Evolutionary conservation across 768 basidiomycete species (phyloP).

Genomic region (Psilocybe subaeruginosa): DNA sequence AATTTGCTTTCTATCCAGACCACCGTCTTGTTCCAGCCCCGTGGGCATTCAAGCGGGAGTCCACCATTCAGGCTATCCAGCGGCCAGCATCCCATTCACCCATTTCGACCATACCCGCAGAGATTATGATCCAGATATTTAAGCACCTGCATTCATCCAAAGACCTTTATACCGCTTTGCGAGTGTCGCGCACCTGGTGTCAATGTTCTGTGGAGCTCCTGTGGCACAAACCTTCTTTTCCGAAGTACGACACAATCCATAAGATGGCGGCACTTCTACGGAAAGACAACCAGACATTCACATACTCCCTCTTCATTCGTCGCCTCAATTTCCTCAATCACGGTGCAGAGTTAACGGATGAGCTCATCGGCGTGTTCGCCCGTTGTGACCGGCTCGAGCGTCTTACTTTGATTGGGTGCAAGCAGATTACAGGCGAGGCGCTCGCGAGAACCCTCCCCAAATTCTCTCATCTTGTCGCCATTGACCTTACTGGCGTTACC

Average conservation of each 20-base stretch:
- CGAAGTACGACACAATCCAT: conserved; percentile 68
- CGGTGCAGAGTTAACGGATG: conserved; percentile 69
- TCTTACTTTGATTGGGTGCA: conserved; percentile 84
- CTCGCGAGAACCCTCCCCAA: conserved; percentile 67
- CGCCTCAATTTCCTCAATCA: conserved; percentile 88
- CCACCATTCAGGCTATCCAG: conserved; percentile 14
- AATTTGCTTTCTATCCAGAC: conserved; percentile 57
- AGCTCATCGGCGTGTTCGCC: conserved; percentile 70
- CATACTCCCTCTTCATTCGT: conserved; percentile 85
- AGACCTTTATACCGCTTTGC: conserved; percentile 75
- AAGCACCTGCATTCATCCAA: conserved; percentile 75
- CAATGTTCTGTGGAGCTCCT: conserved; percentile 93
- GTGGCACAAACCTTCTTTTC: conserved; percentile 89
- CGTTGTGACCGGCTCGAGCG: conserved; percentile 85
- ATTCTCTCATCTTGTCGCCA: conserved; percentile 79
- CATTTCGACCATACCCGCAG: conserved; percentile 78
- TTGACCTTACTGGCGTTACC: conserved; percentile 79
- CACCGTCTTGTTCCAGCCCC: conserved; percentile 66
- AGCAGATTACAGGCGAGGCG: conserved; percentile 61
- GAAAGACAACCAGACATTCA: conserved; percentile 72
- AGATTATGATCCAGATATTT: conserved; percentile 92
- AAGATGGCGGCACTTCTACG: conserved; percentile 78
- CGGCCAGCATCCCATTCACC: conserved; percentile 46
- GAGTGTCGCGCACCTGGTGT: conserved; percentile 92
- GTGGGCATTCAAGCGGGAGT: conserved; percentile 50